Evolutionary conservation across 2,329 filamentous ascomycete genomes (phyloP).

Genomic region (Teratosphaeria epicoccoides): DNA sequence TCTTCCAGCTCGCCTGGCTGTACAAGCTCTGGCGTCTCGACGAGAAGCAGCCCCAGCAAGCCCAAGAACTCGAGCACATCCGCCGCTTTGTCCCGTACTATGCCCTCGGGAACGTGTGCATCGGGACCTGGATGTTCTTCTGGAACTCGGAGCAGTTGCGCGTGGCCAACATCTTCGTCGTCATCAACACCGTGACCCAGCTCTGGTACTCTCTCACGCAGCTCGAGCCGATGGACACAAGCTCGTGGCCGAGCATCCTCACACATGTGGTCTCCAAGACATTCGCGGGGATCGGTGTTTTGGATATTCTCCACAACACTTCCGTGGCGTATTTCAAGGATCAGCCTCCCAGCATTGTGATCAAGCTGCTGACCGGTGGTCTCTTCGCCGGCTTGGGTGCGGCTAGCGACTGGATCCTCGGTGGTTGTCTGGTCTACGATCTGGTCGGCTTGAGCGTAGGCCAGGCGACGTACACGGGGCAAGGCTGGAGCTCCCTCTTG

Average conservation of each 20-base stretch:
- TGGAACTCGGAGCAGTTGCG: conserved; percentile 46
- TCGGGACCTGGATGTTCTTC: conserved; percentile 54
- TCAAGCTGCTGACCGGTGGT: conserved; percentile 45
- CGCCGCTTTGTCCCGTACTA: conserved; percentile 47
- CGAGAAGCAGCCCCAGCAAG: conserved; percentile 28
- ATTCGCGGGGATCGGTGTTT: conserved; percentile 49
- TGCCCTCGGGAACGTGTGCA: conserved; percentile 47
- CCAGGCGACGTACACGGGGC: conserved; percentile 39
- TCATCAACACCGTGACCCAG: conserved; percentile 46
- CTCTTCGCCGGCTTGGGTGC: conserved; percentile 43
- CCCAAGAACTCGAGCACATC: conserved; percentile 40
- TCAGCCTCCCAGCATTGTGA: conserved; percentile 33
- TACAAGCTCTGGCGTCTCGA: conserved; percentile 45
- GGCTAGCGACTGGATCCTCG: conserved; percentile 50
- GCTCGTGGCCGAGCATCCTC: conserved; percentile 42
- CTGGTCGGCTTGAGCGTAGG: conserved; percentile 45
- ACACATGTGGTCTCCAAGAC: conserved; percentile 50
- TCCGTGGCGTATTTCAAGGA: conserved; percentile 46
- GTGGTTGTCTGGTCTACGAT: conserved; percentile 49
- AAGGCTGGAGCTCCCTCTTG: conserved; percentile 42
- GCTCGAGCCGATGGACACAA: conserved; percentile 39
- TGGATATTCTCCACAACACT: conserved; percentile 50
- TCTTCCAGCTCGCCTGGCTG: conserved; percentile 49
- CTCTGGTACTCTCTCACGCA: conserved; percentile 43
- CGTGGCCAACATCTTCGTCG: conserved; percentile 45